Base-by-base conservation (phyloP, 176 grass and related monocot genomes). In the Aegilops tauschii region DNA sequence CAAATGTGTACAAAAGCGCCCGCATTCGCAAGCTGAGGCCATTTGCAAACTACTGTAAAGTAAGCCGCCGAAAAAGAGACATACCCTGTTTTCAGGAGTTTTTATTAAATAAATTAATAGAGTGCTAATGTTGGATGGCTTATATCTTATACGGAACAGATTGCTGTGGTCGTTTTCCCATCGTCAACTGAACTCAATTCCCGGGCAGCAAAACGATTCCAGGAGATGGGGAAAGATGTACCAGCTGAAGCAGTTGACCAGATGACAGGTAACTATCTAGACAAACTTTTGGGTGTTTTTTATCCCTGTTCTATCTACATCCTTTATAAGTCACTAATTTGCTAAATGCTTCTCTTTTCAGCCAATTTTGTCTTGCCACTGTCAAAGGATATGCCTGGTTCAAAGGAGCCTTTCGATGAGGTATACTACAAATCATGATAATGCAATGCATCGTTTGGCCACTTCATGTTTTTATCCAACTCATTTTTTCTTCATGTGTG, bases 191-290 rank as follows among this genome's bases (percentile, higher is more conserved):
- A 95, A 34, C 88, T 88, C 66, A 84, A 88, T 74, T 42, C 68
- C 49, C 77, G 90, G 64, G 74, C 85, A 50, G 68, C 65, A 68
- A 90, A 84, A 45, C 69, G 76, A 35, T 92, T 86, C 36, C 71
- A 67, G 74, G 93, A 95, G 56, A 95, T 88, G 93, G 93, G 93
- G 78, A 92, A 95, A 64, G 90, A 92, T 16, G 80, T 92, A 61
- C 93, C 93, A 78, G 79, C 88, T 84, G 88, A 95, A 54, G 90
- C 85, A 32, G 45, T 95, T 88, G 85, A 92, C 58, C 80, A 92
- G 72, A 95, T 95, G 93, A 90, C 62, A 86, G 93, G 90, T 95
- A 92, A 61, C 16, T 66, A 30, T 32, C 49, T 74, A 29, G 34
- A 65, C 23, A 10, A 30, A 7, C 50, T 64, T 27, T 36, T 36